Conservation (phyloP, 192 early-diverging fungal genomes). For the Lobosporangium transversale region DNA sequence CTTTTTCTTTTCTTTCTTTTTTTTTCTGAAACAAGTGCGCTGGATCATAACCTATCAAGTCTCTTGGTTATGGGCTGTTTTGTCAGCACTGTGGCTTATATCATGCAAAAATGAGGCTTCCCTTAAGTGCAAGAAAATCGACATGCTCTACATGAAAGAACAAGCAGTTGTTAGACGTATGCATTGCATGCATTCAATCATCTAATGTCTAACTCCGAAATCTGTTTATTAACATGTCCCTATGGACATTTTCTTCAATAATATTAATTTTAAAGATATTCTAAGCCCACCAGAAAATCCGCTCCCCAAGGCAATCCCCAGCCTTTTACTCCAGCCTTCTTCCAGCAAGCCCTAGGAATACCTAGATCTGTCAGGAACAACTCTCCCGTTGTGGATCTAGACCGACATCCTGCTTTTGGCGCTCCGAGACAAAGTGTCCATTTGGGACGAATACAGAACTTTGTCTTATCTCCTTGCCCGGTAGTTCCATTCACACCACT, state of each 20-base stretch:
- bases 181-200: no score
- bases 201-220: no score
- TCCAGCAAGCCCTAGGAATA: constrained; percentile 70
- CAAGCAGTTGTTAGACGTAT: no score
- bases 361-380: constrained; percentile 83
- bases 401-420: constrained; percentile 71
- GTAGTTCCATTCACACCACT: constrained; percentile 68
- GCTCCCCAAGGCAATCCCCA: constrained; percentile 70
- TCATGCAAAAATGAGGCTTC: no score
- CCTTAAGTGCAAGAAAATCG: no score
- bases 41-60: no score
- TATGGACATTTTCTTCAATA: neutral
- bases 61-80: no score
- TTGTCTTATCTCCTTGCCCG: constrained; percentile 48
- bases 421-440: constrained; percentile 84
- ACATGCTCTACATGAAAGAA: no score
- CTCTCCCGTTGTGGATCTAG: constrained; percentile 70
- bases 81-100: no score
- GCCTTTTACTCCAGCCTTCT: constrained; percentile 61
- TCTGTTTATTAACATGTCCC: neutral
- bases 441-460: constrained; percentile 69
- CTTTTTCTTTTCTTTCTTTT: no score
- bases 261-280: constrained; percentile 52
- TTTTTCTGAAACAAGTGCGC: no score
- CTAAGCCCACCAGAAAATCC: constrained; percentile 65